phyloP scores from a whole-genome alignment of 2,329 filamentous ascomycete species.

The Elsinoe perseae region DNA sequence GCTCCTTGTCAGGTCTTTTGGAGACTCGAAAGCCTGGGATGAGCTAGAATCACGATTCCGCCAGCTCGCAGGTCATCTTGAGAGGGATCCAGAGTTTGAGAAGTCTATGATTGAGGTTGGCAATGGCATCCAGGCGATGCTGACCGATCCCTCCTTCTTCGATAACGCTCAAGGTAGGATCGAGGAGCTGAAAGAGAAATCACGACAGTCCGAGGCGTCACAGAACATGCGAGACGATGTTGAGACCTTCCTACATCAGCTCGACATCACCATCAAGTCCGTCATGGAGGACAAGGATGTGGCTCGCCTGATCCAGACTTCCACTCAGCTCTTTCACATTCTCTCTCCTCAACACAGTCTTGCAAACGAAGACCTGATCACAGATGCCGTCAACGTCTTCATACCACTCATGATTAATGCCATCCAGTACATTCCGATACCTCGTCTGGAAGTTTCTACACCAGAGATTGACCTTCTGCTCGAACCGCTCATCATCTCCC shows the following conservation, averaged over 20 bases:
- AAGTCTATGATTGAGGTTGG: constrained; percentile 65
- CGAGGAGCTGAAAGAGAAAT: constrained; percentile 50
- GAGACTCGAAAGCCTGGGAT: constrained; percentile 67
- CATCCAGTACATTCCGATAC: constrained; percentile 83
- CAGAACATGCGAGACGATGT: constrained; percentile 65
- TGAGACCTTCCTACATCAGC: constrained; percentile 61
- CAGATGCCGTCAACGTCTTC: constrained; percentile 72
- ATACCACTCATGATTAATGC: constrained; percentile 67
- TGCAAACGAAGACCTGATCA: constrained; percentile 62
- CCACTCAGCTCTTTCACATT: constrained; percentile 59
- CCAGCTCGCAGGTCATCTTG: constrained; percentile 62
- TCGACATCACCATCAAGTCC: constrained; percentile 59
- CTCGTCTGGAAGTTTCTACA: constrained; percentile 76
- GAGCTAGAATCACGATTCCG: constrained; percentile 61
- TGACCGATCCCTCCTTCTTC: constrained; percentile 81
- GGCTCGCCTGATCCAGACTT: constrained; percentile 58
- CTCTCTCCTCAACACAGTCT: constrained; percentile 58
- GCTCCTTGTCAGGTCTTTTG: constrained; percentile 71
- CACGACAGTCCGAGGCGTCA: constrained; percentile 52
- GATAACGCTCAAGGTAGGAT: constrained; percentile 63
- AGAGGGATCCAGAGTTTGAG: constrained; percentile 76
- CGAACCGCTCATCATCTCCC: constrained; percentile 85
- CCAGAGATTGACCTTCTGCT: constrained; percentile 78
- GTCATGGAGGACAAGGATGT: constrained; percentile 66
- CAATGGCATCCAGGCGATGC: constrained; percentile 66